Percentiles rank a stretch among this genome's conserved stretches.
Conservation (phyloP, 805 yeast genomes). For the Ogataea pini region DNA sequence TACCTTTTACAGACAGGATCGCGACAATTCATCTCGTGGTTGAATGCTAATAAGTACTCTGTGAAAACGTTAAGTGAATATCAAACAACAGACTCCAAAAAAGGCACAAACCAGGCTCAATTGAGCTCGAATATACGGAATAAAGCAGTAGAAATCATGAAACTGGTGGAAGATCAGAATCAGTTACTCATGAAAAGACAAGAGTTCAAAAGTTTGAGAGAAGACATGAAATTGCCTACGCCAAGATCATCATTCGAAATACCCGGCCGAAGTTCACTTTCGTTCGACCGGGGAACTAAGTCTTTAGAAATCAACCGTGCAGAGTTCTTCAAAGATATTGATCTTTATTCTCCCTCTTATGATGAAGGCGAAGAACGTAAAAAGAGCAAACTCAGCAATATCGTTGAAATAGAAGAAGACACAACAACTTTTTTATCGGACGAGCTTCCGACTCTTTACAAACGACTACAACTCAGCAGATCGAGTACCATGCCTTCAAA, state of each 20-base stretch:
- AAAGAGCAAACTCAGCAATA: constrained; percentile 19
- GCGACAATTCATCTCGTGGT: constrained; percentile 48
- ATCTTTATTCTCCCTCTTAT: constrained; percentile 14
- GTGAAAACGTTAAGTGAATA: constrained; percentile 33
- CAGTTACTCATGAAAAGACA: constrained; percentile 42
- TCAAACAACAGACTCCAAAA: constrained; percentile 25
- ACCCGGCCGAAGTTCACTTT: constrained; percentile 29
- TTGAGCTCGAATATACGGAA: constrained; percentile 38
- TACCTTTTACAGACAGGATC: constrained; percentile 58
- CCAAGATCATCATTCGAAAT: constrained; percentile 30
- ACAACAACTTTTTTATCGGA: neutral
- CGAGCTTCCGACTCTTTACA: neutral
- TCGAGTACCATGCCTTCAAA: constrained; percentile 14
- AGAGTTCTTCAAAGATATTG: constrained; percentile 20
- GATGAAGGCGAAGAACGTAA: constrained; percentile 19
- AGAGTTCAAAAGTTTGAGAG: constrained; percentile 41
- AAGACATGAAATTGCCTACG: constrained; percentile 40
- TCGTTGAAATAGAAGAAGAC: constrained; percentile 23
- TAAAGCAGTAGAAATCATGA: constrained; percentile 39
- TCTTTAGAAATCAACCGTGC: constrained; percentile 36
- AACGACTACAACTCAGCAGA: constrained; percentile 7
- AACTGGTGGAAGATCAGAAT: constrained; percentile 34
- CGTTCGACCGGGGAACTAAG: constrained; percentile 10
- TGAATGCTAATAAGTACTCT: constrained; percentile 40
- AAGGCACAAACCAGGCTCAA: constrained; percentile 21